Conservation (phyloP, 208 protist species). For the Trypanosoma boissoni region DNA sequence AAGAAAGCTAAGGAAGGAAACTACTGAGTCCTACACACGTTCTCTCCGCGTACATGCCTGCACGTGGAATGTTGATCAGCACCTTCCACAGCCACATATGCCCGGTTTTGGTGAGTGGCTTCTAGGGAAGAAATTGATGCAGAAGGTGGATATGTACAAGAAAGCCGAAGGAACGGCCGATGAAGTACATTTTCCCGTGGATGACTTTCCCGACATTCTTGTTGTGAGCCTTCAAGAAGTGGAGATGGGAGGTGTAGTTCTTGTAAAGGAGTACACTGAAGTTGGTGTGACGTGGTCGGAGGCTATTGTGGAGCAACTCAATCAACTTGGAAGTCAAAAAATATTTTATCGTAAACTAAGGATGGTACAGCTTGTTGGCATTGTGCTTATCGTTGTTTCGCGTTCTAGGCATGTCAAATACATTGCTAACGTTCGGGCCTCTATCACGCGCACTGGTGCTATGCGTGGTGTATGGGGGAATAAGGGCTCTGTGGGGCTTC, state of each 20-base stretch:
- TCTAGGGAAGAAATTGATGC: conserved; percentile 27
- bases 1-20: conserved; percentile 5
- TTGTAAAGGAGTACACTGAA: conserved; percentile 70
- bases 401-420: conserved; percentile 54
- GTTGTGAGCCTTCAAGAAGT: conserved; percentile 84
- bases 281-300: conserved; percentile 58
- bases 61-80: conserved; percentile 82
- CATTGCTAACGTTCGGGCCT: conserved; percentile 66
- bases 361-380: conserved; percentile 72
- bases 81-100: conserved; percentile 31
- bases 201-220: conserved; percentile 70
- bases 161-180: conserved; percentile 15
- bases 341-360: conserved; percentile 60
- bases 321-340: conserved; percentile 30
- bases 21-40: conserved; percentile 1
- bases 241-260: conserved; percentile 72
- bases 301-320: conserved; percentile 53
- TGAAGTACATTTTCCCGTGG: conserved; percentile 11
- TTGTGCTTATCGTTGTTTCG: conserved; percentile 70
- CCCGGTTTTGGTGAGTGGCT: neutral
- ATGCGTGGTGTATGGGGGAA: conserved; percentile 80
- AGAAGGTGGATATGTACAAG: conserved; percentile 10
- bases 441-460: conserved; percentile 69
- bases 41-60: conserved; percentile 59
- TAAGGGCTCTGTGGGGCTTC: conserved; percentile 87